Base-by-base conservation (phyloP, 176 grass and related monocot genomes). In the Oryza glumipatula region DNA sequence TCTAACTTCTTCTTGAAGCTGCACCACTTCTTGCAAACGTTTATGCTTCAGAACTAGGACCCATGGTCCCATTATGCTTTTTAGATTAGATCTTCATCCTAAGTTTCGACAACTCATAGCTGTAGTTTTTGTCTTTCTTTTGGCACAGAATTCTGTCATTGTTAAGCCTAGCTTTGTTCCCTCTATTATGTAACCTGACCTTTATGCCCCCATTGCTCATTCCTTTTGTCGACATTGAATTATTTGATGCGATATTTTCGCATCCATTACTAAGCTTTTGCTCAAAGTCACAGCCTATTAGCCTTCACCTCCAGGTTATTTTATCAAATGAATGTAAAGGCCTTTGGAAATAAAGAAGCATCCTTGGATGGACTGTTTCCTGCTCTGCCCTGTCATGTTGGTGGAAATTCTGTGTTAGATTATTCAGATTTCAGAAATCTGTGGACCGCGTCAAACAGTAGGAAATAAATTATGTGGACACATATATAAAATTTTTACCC, bases 1-100 rank as follows among this genome's bases (percentile, higher is more conserved):
- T 70, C 28, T 32, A 85, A 47, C 74, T 74, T 63, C 21, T 67
- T 24, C 60, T 33, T 51, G 60, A 74, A 85, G 47, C 38, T 16
- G 48, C 14, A 0, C 1, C 51, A 49, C 36, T 74, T 64, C 16
- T 0, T 68, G 21, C 56, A 22, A 79, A 38, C 11, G 4, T 49
- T 33, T 60, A 49, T 13, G 48, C 26, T 80, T 69, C 11, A 63
- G 67, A 65, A 67, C 32, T 32, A 13, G 60, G 43, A 10, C 43
- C 43, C 9, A 2, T 44, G 10, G 12, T 67, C 45, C 26, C 11
- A 2, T 78, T n/a, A 39, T 16, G 47, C 17, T 83, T 19, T 19
- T 79, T 73, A 78, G 68, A 73, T 6, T 67, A 86, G 73, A n/a
- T 4, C 54, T 23, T 5, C 67, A 7, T 73, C 56, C 43, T 41